These are phyloP conservation scores for Rhytidiadelphus loreus DNA, from an alignment of 225 moss, liverwort and hornwort genomes.

Conservation along the genomic window DNA sequence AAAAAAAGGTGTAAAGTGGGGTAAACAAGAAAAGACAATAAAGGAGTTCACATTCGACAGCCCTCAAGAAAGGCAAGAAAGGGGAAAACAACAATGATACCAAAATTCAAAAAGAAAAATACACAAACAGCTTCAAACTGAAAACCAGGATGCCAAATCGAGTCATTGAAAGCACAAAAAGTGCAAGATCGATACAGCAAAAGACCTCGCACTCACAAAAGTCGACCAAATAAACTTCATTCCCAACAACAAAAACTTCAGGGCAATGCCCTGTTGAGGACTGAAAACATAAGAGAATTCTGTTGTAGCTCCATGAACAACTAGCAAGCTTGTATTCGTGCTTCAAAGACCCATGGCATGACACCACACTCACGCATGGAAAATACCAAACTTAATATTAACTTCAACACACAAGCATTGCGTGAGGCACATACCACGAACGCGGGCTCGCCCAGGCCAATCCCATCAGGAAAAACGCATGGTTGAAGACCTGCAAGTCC, in stretches of 20 bases:
- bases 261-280: background rate
- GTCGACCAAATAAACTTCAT: background rate
- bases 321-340: too few species aligned
- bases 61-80: background rate
- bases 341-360: too few species aligned
- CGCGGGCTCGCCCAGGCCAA: background rate
- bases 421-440: background rate
- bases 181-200: background rate
- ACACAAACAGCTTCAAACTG: background rate
- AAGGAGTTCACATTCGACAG: background rate
- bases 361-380: too few species aligned
- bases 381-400: too few species aligned
- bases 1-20: too few species aligned
- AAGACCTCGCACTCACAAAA: background rate
- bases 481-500: too few species aligned
- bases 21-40: background rate
- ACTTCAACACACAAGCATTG: too few species aligned
- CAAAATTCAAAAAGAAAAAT: background rate
- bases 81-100: background rate
- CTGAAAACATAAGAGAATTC: background rate
- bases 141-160: background rate
- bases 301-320: too few species aligned
- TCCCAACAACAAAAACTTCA: background rate
- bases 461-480: too few species aligned
- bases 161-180: too few species aligned